Evolutionary conservation across 495 filamentous ascomycete species (phyloP).

Genomic region (Jackrogersella multiformis): DNA sequence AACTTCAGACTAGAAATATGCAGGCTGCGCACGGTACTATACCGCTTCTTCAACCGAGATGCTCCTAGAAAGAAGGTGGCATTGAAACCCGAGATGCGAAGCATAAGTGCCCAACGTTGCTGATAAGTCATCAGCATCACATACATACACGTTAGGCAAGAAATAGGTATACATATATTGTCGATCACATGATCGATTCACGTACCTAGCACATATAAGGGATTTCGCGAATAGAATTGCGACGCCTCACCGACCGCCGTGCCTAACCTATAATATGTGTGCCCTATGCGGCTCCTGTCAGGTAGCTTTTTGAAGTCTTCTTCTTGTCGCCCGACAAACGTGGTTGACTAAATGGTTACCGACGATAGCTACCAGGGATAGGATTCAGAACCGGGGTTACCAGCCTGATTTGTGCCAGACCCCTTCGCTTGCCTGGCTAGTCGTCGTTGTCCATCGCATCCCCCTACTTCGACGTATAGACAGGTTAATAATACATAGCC

Average conservation of each 20-base stretch:
- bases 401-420: too few relatives aligned
- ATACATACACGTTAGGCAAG: background rate
- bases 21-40: conserved; percentile 2
- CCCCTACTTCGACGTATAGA: too few relatives aligned
- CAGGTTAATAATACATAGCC: too few relatives aligned
- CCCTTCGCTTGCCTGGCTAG: too few relatives aligned
- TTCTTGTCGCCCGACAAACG: too few relatives aligned
- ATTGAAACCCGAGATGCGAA: conserved; percentile 12
- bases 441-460: too few relatives aligned
- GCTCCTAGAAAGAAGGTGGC: background rate
- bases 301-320: too few relatives aligned
- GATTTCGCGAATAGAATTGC: background rate
- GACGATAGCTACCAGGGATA: too few relatives aligned
- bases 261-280: background rate
- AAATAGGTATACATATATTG: conserved; percentile 9
- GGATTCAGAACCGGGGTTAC: too few relatives aligned
- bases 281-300: background rate
- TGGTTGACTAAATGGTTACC: too few relatives aligned
- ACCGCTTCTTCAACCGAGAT: conserved; percentile 1
- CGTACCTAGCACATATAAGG: background rate
- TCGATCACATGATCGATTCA: background rate
- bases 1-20: background rate
- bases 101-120: conserved; percentile 9
- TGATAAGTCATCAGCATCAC: conserved; percentile 3
- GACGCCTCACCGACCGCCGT: background rate